Base-by-base conservation (phyloP, 768 basidiomycete species). In the Hemileccinum rubropunctum region DNA sequence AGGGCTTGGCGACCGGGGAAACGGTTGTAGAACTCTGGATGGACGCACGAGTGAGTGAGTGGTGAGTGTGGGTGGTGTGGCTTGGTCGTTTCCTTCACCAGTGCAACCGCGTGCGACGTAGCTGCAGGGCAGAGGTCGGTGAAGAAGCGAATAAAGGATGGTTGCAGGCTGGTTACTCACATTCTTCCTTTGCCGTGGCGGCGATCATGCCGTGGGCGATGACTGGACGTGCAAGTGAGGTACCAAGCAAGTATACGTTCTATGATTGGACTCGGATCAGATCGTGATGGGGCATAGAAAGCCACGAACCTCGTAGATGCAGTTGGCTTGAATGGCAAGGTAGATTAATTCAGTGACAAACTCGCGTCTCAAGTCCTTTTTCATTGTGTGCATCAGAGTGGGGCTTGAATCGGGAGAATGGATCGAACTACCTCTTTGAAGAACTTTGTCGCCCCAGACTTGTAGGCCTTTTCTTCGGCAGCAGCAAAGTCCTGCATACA, bases 151-250 rank as follows among this genome's bases (percentile, higher is more conserved):
- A n/a, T n/a, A n/a, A n/a, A n/a, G n/a, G n/a, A n/a, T 23, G 32
- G 35, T 46, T n/a, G 15, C 3, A 2, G 1, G 20, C 0, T 42
- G 73, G 91, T 77, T 68, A 95, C 92, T 98, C 91, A 91, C 97
- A 99, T 43, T 87, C 86, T 70, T 98, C 93, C 58, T 75, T 76
- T 35, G 88, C 91, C 17, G 95, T 95, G 46, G 89, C 76, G 33
- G 86, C 86, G 52, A 99, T 98, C 97, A 99, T 99, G 23, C 95
- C 95, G 54, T 97, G 93, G 48, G 97, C 94, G 66, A 98, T 99
- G 61, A 99, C 95, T 20, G 97, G 97, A 26, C 97, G 91, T 45
- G 97, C 95, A 45, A 99, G 86, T 8, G 95, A 98, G 12, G 97
- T 98, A 28, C 95, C 97, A 42, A 98, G 86, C 28, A 98, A 87